Conservation (phyloP, 1,139 yeast genomes). For the Saccharomycopsis crataegensis region DNA sequence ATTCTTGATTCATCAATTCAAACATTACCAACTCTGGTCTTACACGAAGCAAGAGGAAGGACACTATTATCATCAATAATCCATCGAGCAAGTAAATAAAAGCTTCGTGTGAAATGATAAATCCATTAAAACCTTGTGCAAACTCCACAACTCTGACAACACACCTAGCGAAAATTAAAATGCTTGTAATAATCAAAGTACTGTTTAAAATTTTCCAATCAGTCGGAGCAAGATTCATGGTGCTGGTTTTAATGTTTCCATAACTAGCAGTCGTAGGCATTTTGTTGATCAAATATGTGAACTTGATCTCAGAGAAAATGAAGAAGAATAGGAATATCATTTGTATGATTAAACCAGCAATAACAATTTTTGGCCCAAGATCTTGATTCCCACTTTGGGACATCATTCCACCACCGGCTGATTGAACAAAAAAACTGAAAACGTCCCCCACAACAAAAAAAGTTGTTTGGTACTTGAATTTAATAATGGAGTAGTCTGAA, state of each 20-base stretch:
- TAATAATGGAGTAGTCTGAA: conserved; percentile 28
- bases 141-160: conserved; percentile 36
- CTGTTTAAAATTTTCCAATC: conserved; percentile 1
- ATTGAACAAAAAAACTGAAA: conserved; percentile 35
- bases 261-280: not conserved
- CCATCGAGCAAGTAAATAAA: conserved; percentile 34
- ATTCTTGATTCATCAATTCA: not conserved
- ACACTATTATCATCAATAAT: not conserved
- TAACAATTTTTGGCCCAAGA: conserved; percentile 26
- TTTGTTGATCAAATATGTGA: conserved; percentile 1
- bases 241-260: not conserved
- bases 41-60: conserved; percentile 21
- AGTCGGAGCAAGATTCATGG: not conserved
- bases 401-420: conserved; percentile 38
- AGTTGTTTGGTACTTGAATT: conserved; percentile 30
- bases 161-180: conserved; percentile 34
- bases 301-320: conserved; percentile 5
- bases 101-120: conserved; percentile 31
- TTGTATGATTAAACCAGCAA: conserved; percentile 28
- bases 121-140: conserved; percentile 33
- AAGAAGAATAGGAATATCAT: conserved; percentile 3
- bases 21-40: conserved; percentile 2
- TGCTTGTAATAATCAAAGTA: not conserved
- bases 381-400: conserved; percentile 21
- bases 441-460: conserved; percentile 40